phyloP scores from a whole-genome alignment of 768 basidiomycete species.

The Chalciporus sphaerocephalus region DNA sequence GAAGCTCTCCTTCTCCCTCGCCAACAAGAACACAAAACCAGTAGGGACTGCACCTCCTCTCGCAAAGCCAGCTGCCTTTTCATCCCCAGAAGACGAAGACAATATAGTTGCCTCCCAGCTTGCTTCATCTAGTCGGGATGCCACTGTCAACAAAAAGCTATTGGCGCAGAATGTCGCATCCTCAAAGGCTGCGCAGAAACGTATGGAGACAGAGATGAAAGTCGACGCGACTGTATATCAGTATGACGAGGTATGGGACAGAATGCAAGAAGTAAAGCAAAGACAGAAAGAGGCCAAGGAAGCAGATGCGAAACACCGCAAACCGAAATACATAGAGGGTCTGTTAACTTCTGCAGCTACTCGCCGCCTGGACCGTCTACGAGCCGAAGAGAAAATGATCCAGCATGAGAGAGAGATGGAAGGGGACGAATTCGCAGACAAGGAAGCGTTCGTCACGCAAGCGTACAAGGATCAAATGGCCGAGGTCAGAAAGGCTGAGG shows the following conservation, averaged over 20 bases:
- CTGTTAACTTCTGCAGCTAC: constrained; percentile 82
- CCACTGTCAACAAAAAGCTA: constrained; percentile 49
- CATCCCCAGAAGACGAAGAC: constrained; percentile 62
- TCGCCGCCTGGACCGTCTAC: constrained; percentile 78
- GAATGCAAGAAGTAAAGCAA: constrained; percentile 84
- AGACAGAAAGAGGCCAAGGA: constrained; percentile 75
- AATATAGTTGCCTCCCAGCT: constrained; percentile 47
- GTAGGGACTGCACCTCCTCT: constrained; percentile 49
- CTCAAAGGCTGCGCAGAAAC: constrained; percentile 64
- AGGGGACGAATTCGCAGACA: constrained; percentile 90
- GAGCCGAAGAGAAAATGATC: constrained; percentile 98
- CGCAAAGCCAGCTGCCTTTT: constrained; percentile 60
- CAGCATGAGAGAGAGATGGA: constrained; percentile 88
- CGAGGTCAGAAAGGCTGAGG: constrained; percentile 84
- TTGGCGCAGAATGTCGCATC: constrained; percentile 55
- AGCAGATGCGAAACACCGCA: constrained; percentile 67
- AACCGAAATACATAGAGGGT: constrained; percentile 90
- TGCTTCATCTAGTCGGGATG: constrained; percentile 37
- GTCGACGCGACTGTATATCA: constrained; percentile 83
- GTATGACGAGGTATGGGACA: constrained; percentile 96
- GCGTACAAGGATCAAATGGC: constrained; percentile 97
- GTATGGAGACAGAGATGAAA: constrained; percentile 73
- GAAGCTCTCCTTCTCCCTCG: constrained; percentile 90
- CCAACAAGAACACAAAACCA: constrained; percentile 48
- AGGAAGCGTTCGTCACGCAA: constrained; percentile 96